Evolutionary conservation across 176 grass and related monocot genomes (phyloP), one percentile per base, ranked within the genome.

Genomic region (Eleusine indica): DNA sequence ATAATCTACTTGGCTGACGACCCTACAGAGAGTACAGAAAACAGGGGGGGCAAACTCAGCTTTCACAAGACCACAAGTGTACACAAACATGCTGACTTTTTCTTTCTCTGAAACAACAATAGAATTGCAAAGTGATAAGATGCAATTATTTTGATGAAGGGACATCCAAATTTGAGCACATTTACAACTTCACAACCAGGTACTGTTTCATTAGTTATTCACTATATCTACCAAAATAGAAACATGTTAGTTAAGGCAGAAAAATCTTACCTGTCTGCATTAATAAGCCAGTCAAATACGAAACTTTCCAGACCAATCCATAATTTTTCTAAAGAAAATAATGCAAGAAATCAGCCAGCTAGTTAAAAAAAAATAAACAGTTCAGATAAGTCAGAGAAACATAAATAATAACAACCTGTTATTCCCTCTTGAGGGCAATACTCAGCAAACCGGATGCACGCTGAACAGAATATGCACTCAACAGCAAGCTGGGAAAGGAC

Each of bases 281-380:
- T 98, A 75, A 98, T 98, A 86, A 98, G 82, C 96, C 96, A 98
- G 78, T 98, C 96, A 76, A 96, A 99, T 75, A 95, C 93, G 16
- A 99, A 99, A 91, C 74, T 86, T 83, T 99, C 96, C 79, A 99
- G 85, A 70, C 93, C 96, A 82, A 74, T 83, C 96, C 96, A 99
- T 72, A 96, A 86, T 84, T 90, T 99, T 89, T 99, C 96, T 99
- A 80, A 5, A 87, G 12, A 86, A 80, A 87, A 82, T 69, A 66
- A 90, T 66, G 39, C 21, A 87, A n/a, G 51, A 74, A 72, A 67
- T 86, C 71, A 90, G 77, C 62, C 66, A 67, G 64, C 41, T 22
- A 75, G 25, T 78, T 73, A 11, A n/a, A 67, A 53, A 67, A 53
- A 53, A 65, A 65, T 8, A 67, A 85, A 74, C 16, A 38, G 37